Base-by-base conservation (phyloP, 306 rosid species). In the Trichosanthes cucumerina region DNA sequence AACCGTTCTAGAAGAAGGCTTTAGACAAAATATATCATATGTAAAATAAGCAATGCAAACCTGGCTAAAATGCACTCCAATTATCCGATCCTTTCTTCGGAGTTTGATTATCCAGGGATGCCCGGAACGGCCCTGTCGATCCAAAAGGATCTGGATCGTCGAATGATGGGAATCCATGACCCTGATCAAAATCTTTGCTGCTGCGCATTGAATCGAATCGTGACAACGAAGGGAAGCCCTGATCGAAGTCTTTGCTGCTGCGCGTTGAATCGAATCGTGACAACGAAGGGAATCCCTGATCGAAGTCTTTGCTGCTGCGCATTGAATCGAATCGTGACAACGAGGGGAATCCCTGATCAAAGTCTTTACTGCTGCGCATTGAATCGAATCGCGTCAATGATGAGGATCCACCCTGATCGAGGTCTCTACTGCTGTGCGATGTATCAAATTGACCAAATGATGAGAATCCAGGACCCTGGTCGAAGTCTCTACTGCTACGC, bases 61-160 rank as follows among this genome's bases (percentile, higher is more conserved):
- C 77, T 82, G 54, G 75, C 93, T 96, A 92, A 83, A 96, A 93
- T 5, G 94, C 94, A 78, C 91, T 93, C 99, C 98, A 96, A 80
- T 80, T 85, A 83, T 91, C 93, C 7, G 96, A 86, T 71, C 81
- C 90, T 84, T 72, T 86, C 81, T 85, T 87, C 0, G 97, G 93
- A 80, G 90, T 91, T 85, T 93, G 92, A 87, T 80, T 81, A 41
- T 93, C 98, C 44, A 86, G 75, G 70, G 94, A 90, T 10, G 89
- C 78, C 82, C 76, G 87, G 82, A 86, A 93, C 9, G 97, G 96
- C 76, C 87, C 96, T 1, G 90, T 78, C 26, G 97, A 83, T 79
- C 97, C 99, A 50, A 96, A 92, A 72, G 93, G 91, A 82, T 89
- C 98, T 0, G 97, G 86, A 79, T 96, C 98, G 58, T 96, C 99